These are phyloP conservation scores for Beta macrorhiza DNA, from an alignment of 179 eudicot species.

Conservation along the genomic window DNA sequence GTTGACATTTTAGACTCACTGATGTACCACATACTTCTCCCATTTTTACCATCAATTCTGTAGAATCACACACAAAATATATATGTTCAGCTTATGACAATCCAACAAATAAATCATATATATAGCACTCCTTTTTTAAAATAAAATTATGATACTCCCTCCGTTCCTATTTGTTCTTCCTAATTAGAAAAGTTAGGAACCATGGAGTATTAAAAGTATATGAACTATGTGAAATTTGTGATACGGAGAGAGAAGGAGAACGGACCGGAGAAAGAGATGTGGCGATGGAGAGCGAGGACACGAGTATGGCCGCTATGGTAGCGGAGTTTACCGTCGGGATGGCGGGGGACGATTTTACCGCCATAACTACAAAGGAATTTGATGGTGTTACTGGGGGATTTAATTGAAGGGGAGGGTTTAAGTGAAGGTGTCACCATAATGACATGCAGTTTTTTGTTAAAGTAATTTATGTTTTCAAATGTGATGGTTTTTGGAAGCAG, in stretches of 20 bases:
- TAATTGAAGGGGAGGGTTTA: conserved; percentile 1
- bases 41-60: conserved; percentile 63
- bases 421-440: conserved; percentile 25
- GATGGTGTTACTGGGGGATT: conserved; percentile 38
- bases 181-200: no score
- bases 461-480: neutral
- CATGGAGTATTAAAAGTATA: neutral
- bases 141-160: no score
- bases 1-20: conserved; percentile 59
- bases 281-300: conserved; percentile 66
- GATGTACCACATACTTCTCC: conserved; percentile 61
- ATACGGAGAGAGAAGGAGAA: neutral
- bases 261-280: conserved; percentile 68
- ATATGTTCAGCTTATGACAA: no score
- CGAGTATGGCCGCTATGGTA: conserved; percentile 88
- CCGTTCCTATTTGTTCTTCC: no score
- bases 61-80: neutral
- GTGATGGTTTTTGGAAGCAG: no score
- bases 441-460: neutral
- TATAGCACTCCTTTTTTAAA: no score
- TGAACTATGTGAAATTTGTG: neutral
- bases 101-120: neutral
- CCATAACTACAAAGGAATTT: conserved; percentile 57
- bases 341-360: conserved; percentile 81
- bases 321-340: conserved; percentile 83